A percentile compares a stretch with the other conserved stretches of the same genome.
phyloP scores from a whole-genome alignment of 2,329 filamentous ascomycete species.

The Fusarium gaditjirri region DNA sequence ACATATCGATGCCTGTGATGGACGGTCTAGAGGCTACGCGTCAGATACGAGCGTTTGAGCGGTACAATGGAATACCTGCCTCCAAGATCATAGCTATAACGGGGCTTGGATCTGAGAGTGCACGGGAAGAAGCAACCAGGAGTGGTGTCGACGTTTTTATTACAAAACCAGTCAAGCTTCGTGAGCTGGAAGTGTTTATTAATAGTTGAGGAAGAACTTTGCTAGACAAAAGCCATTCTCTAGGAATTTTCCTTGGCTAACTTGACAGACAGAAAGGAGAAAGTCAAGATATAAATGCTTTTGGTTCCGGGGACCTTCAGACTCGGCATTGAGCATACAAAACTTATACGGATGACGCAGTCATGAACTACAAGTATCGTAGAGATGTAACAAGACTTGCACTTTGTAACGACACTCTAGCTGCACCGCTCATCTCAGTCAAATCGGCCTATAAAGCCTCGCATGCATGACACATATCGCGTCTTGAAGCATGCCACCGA shows the following conservation, averaged over 20 bases:
- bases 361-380: not conserved
- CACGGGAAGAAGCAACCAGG: not conserved
- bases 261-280: rapidly evolving
- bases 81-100: not conserved
- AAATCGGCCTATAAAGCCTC: not conserved
- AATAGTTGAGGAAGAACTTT: not conserved
- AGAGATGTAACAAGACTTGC: rapidly evolving
- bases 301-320: no score
- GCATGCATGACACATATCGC: not conserved
- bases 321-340: not conserved
- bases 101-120: slow-evolving; percentile 1
- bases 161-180: not conserved
- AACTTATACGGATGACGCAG: not conserved
- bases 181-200: not conserved
- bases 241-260: not conserved
- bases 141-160: slow-evolving; percentile 11
- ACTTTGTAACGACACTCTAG: not conserved
- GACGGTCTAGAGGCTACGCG: slow-evolving; percentile 5
- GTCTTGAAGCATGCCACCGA: no score
- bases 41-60: slow-evolving; percentile 7
- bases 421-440: no score
- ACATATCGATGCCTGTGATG: slow-evolving; percentile 9
- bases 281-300: not conserved
- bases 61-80: not conserved
- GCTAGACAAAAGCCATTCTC: no score